Base-by-base conservation (phyloP, 140 eudicot species). In the Senecio squalidus region DNA sequence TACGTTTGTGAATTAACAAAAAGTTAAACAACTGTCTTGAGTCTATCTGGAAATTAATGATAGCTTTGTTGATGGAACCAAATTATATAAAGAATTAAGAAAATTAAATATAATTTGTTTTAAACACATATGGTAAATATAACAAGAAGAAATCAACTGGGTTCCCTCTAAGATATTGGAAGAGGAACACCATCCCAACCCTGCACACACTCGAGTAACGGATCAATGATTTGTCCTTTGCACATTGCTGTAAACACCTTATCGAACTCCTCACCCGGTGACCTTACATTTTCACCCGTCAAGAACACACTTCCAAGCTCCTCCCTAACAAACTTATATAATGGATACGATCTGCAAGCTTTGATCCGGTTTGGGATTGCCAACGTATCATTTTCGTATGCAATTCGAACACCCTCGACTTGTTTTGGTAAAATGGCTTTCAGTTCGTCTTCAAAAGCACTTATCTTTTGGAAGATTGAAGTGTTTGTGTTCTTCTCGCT, bases 191-290 rank as follows among this genome's bases (percentile, higher is more conserved):
- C 98, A 65, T 86, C 62, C 98, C 98, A 91, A 2, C 69, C 84
- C 70, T 81, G 60, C 16, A 91, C 84, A 49, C 98, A 91, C 36
- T 78, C 86, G 71, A 91, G 31, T 70, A 91, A 74, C 0, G 98
- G 98, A 74, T 91, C 98, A 25, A 91, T 85, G 50, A 91, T 72
- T 55, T 68, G 44, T 10, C 94, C 94, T 24, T 86, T 54, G 64
- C 79, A 71, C 84, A 91, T 46, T 15, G 96, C 98, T 0, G 75
- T 75, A 17, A 86, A 91, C 73, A 91, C 98, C 85, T 86, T 86
- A 60, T 91, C 98, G n/a, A 80, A 71, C 58, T 86, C 98, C 59
- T 91, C 98, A 1, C 98, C 98, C 0, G 98, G 96, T 28, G 98
- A 91, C 1, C 52, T 63, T 16, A 62, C 86, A 39, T 78, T 81